Conservation (phyloP, 139 green algal genomes). For the Pleodorina starrii region DNA sequence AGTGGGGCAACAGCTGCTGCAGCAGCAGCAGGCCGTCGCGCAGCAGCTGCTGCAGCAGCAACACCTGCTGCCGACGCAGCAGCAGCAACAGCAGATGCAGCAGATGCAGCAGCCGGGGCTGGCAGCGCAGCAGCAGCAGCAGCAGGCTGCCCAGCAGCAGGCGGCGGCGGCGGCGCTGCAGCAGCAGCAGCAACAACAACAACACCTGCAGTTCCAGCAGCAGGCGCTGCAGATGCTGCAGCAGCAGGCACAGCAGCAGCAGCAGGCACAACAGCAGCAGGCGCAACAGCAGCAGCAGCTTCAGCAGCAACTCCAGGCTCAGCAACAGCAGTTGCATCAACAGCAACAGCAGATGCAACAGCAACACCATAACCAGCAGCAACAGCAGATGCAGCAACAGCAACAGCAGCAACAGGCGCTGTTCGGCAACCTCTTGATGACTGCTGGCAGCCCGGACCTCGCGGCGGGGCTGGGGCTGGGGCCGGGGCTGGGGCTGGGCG, state of each 20-base stretch:
- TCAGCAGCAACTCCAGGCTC: neutral
- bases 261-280: neutral
- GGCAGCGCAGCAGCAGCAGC: slow-evolving; percentile 8
- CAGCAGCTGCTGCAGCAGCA: slow-evolving; percentile 22
- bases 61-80: neutral
- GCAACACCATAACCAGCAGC: slow-evolving; percentile 12
- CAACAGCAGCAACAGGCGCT: slow-evolving; percentile 8
- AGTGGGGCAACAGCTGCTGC: slow-evolving; percentile 12
- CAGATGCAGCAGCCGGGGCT: slow-evolving; percentile 15
- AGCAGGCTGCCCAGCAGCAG: slow-evolving; percentile 1
- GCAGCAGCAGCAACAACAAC: slow-evolving; percentile 23
- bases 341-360: slow-evolving; percentile 7
- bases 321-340: neutral
- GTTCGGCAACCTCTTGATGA: neutral
- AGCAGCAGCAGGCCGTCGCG: slow-evolving; percentile 28
- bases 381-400: neutral
- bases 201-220: neutral
- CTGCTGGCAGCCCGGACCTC: neutral
- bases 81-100: slow-evolving; percentile 15
- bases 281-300: neutral
- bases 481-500: neutral
- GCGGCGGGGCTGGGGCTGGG: no score
- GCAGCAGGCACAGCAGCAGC: neutral
- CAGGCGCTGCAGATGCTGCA: neutral
- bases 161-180: no score